Conservation (phyloP, 164 flowering plant species). For the Warburgia ugandensis region DNA sequence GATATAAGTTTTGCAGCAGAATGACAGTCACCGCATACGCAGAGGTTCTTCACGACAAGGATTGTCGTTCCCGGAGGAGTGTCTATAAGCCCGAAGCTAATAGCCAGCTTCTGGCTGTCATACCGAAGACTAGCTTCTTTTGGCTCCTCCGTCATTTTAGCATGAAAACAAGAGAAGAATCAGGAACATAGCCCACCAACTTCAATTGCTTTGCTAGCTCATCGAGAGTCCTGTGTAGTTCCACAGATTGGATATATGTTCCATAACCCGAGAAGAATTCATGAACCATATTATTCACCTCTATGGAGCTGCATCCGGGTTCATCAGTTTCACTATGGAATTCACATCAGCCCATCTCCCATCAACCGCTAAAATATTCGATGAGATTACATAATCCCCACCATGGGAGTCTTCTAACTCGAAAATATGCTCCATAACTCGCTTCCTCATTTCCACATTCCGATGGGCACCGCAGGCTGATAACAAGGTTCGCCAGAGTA, state of each 20-base stretch:
- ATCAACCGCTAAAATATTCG: constrained; percentile 59
- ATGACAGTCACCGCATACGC: constrained; percentile 73
- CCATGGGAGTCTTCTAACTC: constrained; percentile 55
- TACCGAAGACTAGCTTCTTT: constrained; percentile 57
- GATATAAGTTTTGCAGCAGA: constrained; percentile 59
- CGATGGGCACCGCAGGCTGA: constrained; percentile 56
- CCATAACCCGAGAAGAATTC: constrained; percentile 73
- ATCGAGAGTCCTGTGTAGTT: constrained; percentile 41
- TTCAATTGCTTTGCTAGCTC: constrained; percentile 46
- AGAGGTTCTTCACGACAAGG: constrained; percentile 71
- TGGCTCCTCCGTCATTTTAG: constrained; percentile 47
- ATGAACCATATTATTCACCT: constrained; percentile 55
- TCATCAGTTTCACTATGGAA: constrained; percentile 48
- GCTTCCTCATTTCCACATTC: constrained; percentile 48
- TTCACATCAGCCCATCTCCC: constrained; percentile 67
- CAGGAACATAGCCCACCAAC: constrained; percentile 58
- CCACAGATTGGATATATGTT: constrained; percentile 24
- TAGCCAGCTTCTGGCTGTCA: constrained; percentile 70
- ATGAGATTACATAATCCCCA: constrained; percentile 63
- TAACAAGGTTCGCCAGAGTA: constrained; percentile 68
- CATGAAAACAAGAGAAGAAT: constrained; percentile 53
- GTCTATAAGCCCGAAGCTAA: constrained; percentile 59
- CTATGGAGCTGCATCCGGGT: constrained; percentile 75
- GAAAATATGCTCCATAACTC: constrained; percentile 38
- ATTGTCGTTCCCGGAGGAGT: constrained; percentile 62